Evolutionary conservation across 108 stramenopile genomes (phyloP), one percentile per base, ranked within the genome.

Genomic region (Pseudonitzschia multiseries): DNA sequence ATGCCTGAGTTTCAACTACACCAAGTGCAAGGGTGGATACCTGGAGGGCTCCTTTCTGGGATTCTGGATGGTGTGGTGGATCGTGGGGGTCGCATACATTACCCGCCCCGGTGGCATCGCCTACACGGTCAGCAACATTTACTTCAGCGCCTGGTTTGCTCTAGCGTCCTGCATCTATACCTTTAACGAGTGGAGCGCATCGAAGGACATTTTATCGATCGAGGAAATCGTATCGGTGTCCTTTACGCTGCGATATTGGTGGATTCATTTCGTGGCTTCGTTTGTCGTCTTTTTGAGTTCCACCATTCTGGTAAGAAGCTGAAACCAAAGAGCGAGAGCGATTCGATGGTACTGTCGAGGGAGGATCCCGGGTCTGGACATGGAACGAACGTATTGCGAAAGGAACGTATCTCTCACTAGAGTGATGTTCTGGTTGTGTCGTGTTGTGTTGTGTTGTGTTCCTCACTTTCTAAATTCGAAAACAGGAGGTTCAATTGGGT

Each of bases 1-100:
- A 5, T 71, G 77, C 10, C 20, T 28, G 20, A 79, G 67, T 54
- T 81, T 86, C 32, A 69, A 83, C 56, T 89, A 77, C 69, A 75
- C 73, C 42, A 80, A 86, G 29, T 43, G 78, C 41, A 74, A 65
- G 66, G 81, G 89, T 50, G 91, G 90, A 10, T 82, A 83, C 59
- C 21, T 88, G 0, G 91, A 92, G 74, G 88, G 91, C 33, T 79
- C n/a, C 13, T 81, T 78, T 8, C 51, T 92, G 15, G 36, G 86
- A 1, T 36, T 68, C 17, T 78, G 70, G 15, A 57, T 80, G 15
- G 0, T 85, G 9, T 85, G 80, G 82, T 92, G 91, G 88, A 67
- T 82, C 14, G 48, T 72, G 8, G 88, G 88, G 12, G 76, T 79
- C 22, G 72, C 60, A 4, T 80, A 77, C 41, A 65, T 36, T 27